A percentile compares a stretch with the other conserved stretches of the same genome.
Conservation (phyloP, 176 grass and related monocot species). For the Musa schizocarpa region DNA sequence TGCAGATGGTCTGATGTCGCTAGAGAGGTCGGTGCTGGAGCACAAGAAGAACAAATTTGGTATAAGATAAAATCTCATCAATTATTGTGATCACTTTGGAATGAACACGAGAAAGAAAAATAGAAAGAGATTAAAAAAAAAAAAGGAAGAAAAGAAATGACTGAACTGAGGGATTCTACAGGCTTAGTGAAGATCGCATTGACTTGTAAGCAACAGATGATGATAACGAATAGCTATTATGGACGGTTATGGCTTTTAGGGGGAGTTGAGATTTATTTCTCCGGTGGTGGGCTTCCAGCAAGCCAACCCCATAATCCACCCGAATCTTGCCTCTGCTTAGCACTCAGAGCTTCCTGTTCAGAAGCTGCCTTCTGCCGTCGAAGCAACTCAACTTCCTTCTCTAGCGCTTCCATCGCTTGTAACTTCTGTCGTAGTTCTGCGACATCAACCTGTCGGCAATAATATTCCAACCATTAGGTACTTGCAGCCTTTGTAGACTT, state of each 20-base stretch:
- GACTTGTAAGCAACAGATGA: neutral
- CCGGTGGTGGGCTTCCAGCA: slow-evolving; percentile 43
- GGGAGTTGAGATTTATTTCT: no score
- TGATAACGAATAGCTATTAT: no score
- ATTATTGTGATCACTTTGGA: neutral
- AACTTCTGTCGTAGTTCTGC: slow-evolving; percentile 92
- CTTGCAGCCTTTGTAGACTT: neutral
- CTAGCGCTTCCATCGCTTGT: slow-evolving; percentile 53
- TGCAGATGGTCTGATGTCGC: neutral
- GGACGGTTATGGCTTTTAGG: no score
- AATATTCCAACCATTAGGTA: neutral
- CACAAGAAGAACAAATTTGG: neutral
- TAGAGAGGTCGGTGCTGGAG: neutral
- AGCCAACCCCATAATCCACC: slow-evolving; percentile 92
- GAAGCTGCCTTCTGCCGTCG: slow-evolving; percentile 71
- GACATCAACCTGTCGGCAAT: slow-evolving; percentile 62
- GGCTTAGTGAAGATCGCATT: no score
- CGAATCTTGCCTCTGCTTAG: slow-evolving; percentile 61
- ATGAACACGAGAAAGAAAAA: neutral
- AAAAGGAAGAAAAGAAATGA: no score
- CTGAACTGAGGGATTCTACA: no score
- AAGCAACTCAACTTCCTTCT: slow-evolving; percentile 88
- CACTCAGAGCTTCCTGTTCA: slow-evolving; percentile 61
- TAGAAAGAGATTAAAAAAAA: neutral
- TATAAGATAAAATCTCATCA: neutral